Evolutionary conservation across 352 stramenopile genomes (phyloP), one percentile per base, ranked within the genome.

Genomic region (Aphanomyces stellatus): DNA sequence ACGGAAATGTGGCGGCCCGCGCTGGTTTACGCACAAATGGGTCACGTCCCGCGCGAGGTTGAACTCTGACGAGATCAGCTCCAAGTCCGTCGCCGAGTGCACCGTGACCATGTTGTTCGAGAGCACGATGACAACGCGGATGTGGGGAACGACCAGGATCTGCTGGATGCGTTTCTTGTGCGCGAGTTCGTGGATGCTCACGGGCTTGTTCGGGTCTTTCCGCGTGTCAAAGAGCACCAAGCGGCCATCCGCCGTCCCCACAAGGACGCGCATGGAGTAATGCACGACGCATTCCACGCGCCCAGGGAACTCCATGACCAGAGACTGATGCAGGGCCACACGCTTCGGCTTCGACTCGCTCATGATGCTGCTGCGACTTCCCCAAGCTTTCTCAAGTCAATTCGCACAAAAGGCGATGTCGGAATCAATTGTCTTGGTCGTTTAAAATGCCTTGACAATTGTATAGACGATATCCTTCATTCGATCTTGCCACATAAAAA

Each of bases 211-310:
- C 33, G 49, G 31, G 51, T 85, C 86, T 46, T 92, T 95, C 63
- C 86, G 84, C 48, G 86, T 95, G 73, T 95, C 86, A 64, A 81
- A 95, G 82, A 95, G 91, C 59, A 92, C 82, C 37, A 95, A 76
- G 0, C 82, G 84, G 0, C 86, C 84, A 49, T 95, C 86, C 64
- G 76, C 74, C 49, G 86, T 88, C 72, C 86, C 86, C 37, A 95
- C 69, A 11, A 95, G 81, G 37, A 95, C 84, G 62, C 86, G 84
- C n/a, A 79, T 93, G 34, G 84, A 92, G 74, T 95, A 95, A 73
- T 93, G 85, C 53, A 84, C 86, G 49, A 93, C 80, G 59, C 84
- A 91, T 62, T 93, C 82, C 53, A 95, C 79, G 64, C 88, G 89
- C 24, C 86, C 86, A 31, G 91, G 78, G 56, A 92, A 95, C 57